These are phyloP conservation scores for Solanum appendiculatum DNA, from an alignment of 257 asterid species.

Conservation along the genomic window DNA sequence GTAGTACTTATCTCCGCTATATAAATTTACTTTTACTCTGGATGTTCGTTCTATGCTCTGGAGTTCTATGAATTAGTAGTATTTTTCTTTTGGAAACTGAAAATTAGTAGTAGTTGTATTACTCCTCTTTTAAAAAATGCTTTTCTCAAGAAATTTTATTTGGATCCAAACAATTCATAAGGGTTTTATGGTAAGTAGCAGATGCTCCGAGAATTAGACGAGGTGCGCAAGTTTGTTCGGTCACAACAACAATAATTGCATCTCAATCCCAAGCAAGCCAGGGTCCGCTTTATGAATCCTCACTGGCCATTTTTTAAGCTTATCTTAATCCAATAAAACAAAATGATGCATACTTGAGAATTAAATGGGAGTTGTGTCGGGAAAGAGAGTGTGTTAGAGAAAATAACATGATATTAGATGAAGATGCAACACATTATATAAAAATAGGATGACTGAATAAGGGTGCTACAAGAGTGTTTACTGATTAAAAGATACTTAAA, in stretches of 20 bases:
- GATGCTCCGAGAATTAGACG: not conserved
- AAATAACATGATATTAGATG: not conserved
- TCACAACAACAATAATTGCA: not conserved
- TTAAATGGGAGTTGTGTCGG: not conserved
- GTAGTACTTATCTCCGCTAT: not conserved
- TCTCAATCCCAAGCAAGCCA: not conserved
- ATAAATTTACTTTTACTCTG: not conserved
- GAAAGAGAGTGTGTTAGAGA: not conserved
- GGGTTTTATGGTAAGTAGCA: not conserved
- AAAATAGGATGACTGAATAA: not conserved
- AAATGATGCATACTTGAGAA: not conserved
- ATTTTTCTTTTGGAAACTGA: too few species aligned
- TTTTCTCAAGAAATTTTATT: not conserved
- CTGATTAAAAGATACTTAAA: not conserved
- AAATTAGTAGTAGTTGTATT: not conserved
- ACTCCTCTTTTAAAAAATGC: not conserved
- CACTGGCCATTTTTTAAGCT: not conserved
- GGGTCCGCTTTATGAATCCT: not conserved
- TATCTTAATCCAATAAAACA: not conserved
- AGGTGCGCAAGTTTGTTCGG: not conserved
- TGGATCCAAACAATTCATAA: not conserved
- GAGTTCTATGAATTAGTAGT: not conserved
- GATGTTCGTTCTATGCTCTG: not conserved
- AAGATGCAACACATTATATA: not conserved
- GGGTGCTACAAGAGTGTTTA: not conserved